Evolutionary conservation across 108 stramenopile species (phyloP).

Genomic region (Discostella stelligeroides): DNA sequence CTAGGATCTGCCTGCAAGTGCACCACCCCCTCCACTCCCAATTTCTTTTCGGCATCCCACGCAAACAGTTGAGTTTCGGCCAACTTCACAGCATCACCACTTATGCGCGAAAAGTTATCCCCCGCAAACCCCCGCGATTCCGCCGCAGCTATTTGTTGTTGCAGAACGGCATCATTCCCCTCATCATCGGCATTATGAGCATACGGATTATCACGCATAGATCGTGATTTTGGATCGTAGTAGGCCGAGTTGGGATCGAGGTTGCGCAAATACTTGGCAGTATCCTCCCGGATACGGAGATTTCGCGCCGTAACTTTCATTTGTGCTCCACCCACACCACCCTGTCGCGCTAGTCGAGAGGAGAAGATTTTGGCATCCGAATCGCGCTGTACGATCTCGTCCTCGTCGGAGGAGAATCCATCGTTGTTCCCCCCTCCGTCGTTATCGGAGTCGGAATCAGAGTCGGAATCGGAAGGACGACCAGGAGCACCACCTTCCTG

Average conservation of each 20-base stretch:
- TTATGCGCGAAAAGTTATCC: constrained; percentile 95
- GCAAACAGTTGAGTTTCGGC: constrained; percentile 95
- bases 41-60: constrained; percentile 93
- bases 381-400: constrained; percentile 85
- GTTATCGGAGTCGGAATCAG: constrained; percentile 85
- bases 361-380: constrained; percentile 86
- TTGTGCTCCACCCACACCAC: constrained; percentile 97
- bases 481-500: constrained; percentile 30
- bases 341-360: constrained; percentile 94
- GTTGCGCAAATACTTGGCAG: constrained; percentile 98
- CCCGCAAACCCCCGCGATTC: constrained; percentile 90
- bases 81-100: constrained; percentile 90
- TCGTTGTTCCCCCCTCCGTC: constrained; percentile 71
- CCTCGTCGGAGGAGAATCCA: constrained; percentile 62
- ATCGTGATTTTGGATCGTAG: constrained; percentile 95
- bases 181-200: constrained; percentile 73
- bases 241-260: constrained; percentile 93
- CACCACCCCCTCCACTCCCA: constrained; percentile 63
- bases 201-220: constrained; percentile 98
- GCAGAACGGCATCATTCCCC: constrained; percentile 31
- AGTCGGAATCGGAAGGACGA: constrained; percentile 66
- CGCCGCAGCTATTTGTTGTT: constrained; percentile 41
- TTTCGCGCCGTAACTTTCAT: constrained; percentile 99
- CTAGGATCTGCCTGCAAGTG: constrained; percentile 97
- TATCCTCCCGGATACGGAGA: constrained; percentile 98